Evolutionary conservation across 176 grass and related monocot species (phyloP), one percentile per base, ranked within the genome.

Genomic region (Otatea glauca): DNA sequence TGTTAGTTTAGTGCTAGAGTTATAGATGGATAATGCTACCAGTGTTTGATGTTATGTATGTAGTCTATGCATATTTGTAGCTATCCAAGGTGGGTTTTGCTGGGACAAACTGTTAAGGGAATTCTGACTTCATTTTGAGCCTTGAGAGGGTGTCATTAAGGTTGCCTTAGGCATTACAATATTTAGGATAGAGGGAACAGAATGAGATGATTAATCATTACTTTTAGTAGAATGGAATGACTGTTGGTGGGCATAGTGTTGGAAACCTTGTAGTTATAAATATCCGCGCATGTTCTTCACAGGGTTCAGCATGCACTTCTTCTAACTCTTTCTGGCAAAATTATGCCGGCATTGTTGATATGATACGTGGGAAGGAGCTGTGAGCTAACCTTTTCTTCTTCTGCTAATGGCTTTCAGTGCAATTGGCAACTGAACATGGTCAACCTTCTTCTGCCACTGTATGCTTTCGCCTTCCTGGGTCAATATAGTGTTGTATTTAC

Each of bases 251-350:
- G 59, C 69, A 77, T 51, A 88, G 7, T 71, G 53, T 18, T 64
- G 2, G 50, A 69, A 75, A 60, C 63, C 10, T 70, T 76, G 14
- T 71, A 85, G 9, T 7, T 81, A 12, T 77, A n/a, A 81, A 75
- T 54, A 65, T 64, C 55, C n/a, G 15, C 13, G 2, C 32, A 15
- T 6, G 24, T 71, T 44, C 9, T 65, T 23, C 68, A 17, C 16
- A 42, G 21, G 37, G 10, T 83, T 63, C 34, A 16, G 29, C 56
- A 74, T 7, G 37, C 32, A 35, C 9, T 18, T 51, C 13, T 83
- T 49, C 15, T 32, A 54, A 41, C n/a, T 41, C 47, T 66, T 84
- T 27, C 7, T 74, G 21, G 12, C 61, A 75, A 67, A 76, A 27
- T 41, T 55, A 75, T 24, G 32, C n/a, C 32, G 8, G 9, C 54